Evolutionary conservation across 1,284 basidiomycete species (phyloP), one percentile per base, ranked within the genome.

Genomic region (Kwoniella shivajii): DNA sequence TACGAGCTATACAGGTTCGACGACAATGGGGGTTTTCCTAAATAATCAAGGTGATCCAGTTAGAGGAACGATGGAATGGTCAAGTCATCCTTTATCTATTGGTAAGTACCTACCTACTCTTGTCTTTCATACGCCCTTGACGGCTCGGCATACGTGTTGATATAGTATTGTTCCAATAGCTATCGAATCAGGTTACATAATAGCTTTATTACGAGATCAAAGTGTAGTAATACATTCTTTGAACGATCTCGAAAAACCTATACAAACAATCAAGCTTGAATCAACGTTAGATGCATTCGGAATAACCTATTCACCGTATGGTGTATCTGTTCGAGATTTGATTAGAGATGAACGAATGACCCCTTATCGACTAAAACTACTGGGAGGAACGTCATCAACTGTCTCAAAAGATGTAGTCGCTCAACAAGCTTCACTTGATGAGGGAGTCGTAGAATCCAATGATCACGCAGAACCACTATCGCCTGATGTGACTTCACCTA

Each of bases 41-140:
- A 90, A 84, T 26, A 85, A 86, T 0, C 83, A 86, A 11, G 92
- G 91, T 1, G 91, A 94, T 73, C 91, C 92, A 11, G 88, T 91
- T 9, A 83, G 92, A 42, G 91, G 91, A 1, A 93, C 92, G 2
- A 79, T 95, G 31, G 85, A 92, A 71, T 95, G 90, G 90, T 81
- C 84, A 1, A 83, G 81, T 43, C 86, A 93, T 78, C 90, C 92
- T 0, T 78, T 86, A 37, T 84, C 86, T 11, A 80, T 93, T 36
- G 86, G 91, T 92, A 66, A 69, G 88, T 61, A 9, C 14, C 13
- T 29, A 24, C 24, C 29, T 22, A 7, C 14, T 26, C 27, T 5
- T 13, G 11, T 18, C n/a, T 30, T 2, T 45, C 26, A 45, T 36
- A 11, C 13, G 13, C 24, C n/a, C 33, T n/a, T 9, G 10, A 36